Evolutionary conservation across 441 rosid genomes (phyloP).

Genomic region (Populus tomentosa): DNA sequence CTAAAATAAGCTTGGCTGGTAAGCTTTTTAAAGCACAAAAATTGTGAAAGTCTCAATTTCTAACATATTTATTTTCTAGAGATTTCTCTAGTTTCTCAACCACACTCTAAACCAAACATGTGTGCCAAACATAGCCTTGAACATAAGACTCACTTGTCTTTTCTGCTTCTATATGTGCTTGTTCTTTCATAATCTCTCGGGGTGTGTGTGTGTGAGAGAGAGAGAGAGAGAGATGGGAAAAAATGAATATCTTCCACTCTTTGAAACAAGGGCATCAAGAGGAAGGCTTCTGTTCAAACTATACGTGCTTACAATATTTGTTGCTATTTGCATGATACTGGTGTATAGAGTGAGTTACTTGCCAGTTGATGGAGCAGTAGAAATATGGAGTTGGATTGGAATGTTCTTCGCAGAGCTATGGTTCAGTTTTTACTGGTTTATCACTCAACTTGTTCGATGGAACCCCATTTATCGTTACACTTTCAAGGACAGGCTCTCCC

Average conservation of each 20-base stretch:
- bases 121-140: too few relatives aligned
- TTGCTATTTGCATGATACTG: conserved; percentile 32
- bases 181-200: background rate
- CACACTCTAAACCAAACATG: too few relatives aligned
- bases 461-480: conserved; percentile 33
- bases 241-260: conserved; percentile 22
- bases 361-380: conserved; percentile 26
- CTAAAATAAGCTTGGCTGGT: too few relatives aligned
- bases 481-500: conserved; percentile 43
- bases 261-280: conserved; percentile 27
- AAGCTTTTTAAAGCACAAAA: too few relatives aligned
- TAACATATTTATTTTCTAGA: too few relatives aligned
- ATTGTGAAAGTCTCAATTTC: too few relatives aligned
- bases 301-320: conserved; percentile 32
- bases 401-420: conserved; percentile 46
- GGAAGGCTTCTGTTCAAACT: conserved; percentile 18
- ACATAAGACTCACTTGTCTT: background rate
- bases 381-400: conserved; percentile 47
- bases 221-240: conserved; percentile 8
- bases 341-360: conserved; percentile 27
- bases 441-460: conserved; percentile 40
- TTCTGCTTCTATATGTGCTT: background rate
- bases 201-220: background rate
- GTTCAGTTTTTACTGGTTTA: conserved; percentile 51
- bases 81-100: too few relatives aligned